Evolutionary conservation across 73 alveolate genomes (phyloP).

Genomic region (Paramecium pentaurelia): DNA sequence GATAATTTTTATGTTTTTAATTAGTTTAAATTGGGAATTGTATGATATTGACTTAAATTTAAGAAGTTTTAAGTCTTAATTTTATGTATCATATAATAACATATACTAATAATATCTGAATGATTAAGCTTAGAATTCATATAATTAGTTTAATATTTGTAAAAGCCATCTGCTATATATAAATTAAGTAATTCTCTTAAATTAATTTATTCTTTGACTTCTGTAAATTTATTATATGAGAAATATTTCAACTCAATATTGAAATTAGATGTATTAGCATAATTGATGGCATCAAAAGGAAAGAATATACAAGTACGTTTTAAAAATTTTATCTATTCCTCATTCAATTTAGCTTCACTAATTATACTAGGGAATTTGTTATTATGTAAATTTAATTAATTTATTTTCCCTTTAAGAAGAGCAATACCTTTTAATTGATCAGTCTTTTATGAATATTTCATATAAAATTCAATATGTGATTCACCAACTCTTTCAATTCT

Average conservation of each 20-base stretch:
- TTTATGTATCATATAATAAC: conserved; percentile 48
- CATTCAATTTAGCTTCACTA: background rate
- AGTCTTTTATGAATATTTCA: background rate
- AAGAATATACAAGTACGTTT: conserved; percentile 17
- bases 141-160: conserved; percentile 58
- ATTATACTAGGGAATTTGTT: conserved; percentile 1
- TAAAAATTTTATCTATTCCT: background rate
- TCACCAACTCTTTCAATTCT: conserved; percentile 47
- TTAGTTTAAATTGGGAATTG: background rate
- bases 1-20: background rate
- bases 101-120: conserved; percentile 32
- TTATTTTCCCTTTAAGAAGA: background rate
- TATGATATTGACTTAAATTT: conserved; percentile 18
- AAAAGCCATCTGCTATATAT: conserved; percentile 61
- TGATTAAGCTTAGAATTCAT: conserved; percentile 57
- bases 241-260: conserved; percentile 33
- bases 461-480: conserved; percentile 39
- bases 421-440: conserved; percentile 25
- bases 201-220: conserved; percentile 43
- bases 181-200: conserved; percentile 56
- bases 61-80: conserved; percentile 27
- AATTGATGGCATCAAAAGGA: conserved; percentile 30
- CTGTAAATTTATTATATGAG: conserved; percentile 45
- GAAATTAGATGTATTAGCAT: conserved; percentile 35
- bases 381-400: background rate